Evolutionary conservation across 306 rosid genomes (phyloP).

Genomic region (Calophaca sinica): DNA sequence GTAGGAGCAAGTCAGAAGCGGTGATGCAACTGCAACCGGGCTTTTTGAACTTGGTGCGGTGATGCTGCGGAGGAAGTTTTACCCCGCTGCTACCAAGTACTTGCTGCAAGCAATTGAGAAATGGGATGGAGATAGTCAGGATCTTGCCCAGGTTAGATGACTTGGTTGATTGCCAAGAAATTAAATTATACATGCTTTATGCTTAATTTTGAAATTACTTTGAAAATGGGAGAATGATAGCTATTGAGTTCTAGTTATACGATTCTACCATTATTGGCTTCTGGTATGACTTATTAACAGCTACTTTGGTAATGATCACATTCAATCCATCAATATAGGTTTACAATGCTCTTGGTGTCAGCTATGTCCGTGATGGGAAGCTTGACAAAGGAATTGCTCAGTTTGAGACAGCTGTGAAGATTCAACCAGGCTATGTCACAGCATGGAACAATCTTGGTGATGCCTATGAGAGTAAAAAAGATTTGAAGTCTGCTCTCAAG

Average conservation of each 20-base stretch:
- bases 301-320: conserved; percentile 33
- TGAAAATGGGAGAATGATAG: conserved; percentile 25
- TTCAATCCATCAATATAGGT: conserved; percentile 58
- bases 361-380: conserved; percentile 83
- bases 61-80: conserved; percentile 94
- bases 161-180: conserved; percentile 31
- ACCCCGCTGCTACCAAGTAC: conserved; percentile 89
- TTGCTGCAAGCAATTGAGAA: conserved; percentile 92
- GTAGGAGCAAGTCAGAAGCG: conserved; percentile 97
- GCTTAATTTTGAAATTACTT: conserved; percentile 6
- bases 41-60: conserved; percentile 99
- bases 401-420: conserved; percentile 88
- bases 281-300: conserved; percentile 27
- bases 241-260: not conserved
- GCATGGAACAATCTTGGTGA: conserved; percentile 99
- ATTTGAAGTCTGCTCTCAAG: conserved; percentile 73
- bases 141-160: conserved; percentile 86
- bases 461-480: conserved; percentile 86
- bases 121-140: conserved; percentile 97
- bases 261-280: conserved; percentile 13
- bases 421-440: conserved; percentile 95
- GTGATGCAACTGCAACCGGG: conserved; percentile 89
- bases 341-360: conserved; percentile 92
- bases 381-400: conserved; percentile 86
- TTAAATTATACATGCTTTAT: not conserved